phyloP scores from a whole-genome alignment of 2,329 filamentous ascomycete genomes.

The Madurella fahalii region DNA sequence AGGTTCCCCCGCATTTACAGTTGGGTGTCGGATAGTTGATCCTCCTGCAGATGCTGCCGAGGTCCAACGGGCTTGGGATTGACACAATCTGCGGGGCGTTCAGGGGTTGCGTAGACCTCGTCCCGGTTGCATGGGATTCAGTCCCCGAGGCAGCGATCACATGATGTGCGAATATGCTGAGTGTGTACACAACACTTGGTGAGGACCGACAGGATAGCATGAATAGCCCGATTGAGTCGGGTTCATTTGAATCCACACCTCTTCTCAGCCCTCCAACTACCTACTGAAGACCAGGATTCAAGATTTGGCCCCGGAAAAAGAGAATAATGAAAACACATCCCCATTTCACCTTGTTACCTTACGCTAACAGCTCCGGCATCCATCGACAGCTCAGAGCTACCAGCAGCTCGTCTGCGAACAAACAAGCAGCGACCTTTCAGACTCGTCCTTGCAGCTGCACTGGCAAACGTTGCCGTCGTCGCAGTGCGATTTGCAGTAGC shows the following conservation, averaged over 20 bases:
- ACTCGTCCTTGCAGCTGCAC: conserved; percentile 1
- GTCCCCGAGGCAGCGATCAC: conserved; percentile 1
- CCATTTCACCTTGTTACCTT: conserved; percentile 11
- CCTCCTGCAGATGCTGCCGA: not conserved
- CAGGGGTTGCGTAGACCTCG: too few relatives aligned
- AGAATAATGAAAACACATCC: too few relatives aligned
- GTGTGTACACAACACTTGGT: too few relatives aligned
- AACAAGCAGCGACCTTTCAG: not conserved
- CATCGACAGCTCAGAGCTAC: not conserved
- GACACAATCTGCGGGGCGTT: too few relatives aligned
- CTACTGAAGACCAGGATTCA: conserved; percentile 5
- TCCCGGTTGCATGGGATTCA: too few relatives aligned
- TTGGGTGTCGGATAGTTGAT: not conserved
- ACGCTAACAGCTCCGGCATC: not conserved
- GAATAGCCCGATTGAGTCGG: too few relatives aligned
- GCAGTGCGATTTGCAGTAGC: not conserved
- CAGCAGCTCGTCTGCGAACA: not conserved
- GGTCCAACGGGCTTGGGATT: not conserved
- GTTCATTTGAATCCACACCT: too few relatives aligned
- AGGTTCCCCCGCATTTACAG: not conserved
- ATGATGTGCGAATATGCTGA: too few relatives aligned
- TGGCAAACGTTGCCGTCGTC: not conserved
- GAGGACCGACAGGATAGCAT: too few relatives aligned
- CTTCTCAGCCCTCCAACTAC: not conserved
- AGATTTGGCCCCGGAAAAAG: too few relatives aligned